Percentiles rank a stretch among this genome's conserved stretches.
phyloP scores from a whole-genome alignment of 345 rosid species.

The Eucalyptus marginata region DNA sequence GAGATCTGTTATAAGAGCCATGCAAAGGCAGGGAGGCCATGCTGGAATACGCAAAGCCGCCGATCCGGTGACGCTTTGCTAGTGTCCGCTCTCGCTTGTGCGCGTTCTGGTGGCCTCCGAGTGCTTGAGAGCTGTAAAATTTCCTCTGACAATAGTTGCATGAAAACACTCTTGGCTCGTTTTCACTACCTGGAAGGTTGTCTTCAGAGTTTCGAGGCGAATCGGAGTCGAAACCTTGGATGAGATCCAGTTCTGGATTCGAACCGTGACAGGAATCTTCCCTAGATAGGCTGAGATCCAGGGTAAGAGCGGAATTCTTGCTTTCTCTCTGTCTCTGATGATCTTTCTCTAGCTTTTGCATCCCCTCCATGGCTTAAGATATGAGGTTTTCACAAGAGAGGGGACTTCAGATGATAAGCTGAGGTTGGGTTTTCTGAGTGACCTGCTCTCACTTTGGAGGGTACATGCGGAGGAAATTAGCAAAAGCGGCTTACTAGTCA shows the following conservation, averaged over 20 bases:
- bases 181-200: not conserved
- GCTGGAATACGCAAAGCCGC: constrained; percentile 1
- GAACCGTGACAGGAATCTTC: not conserved
- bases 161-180: constrained; percentile 8
- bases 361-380: not conserved
- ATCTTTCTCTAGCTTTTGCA: not conserved
- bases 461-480: not conserved
- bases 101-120: constrained; percentile 24
- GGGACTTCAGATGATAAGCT: not conserved
- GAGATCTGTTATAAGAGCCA: constrained; percentile 18
- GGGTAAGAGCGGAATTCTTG: not conserved
- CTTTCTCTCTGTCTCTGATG: not conserved
- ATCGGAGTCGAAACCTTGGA: not conserved
- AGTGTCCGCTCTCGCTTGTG: constrained; percentile 34
- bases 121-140: constrained; percentile 25
- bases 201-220: not conserved
- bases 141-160: constrained; percentile 23
- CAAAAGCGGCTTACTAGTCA: not conserved
- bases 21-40: constrained; percentile 37
- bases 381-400: not conserved
- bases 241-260: not conserved
- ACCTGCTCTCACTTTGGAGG: not conserved
- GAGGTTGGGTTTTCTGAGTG: not conserved
- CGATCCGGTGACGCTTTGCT: constrained; percentile 22
- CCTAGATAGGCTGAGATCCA: constrained; percentile 2